Evolutionary conservation across 257 asterid genomes (phyloP), one percentile per base, ranked within the genome.

Genomic region (Gentiana dahurica): DNA sequence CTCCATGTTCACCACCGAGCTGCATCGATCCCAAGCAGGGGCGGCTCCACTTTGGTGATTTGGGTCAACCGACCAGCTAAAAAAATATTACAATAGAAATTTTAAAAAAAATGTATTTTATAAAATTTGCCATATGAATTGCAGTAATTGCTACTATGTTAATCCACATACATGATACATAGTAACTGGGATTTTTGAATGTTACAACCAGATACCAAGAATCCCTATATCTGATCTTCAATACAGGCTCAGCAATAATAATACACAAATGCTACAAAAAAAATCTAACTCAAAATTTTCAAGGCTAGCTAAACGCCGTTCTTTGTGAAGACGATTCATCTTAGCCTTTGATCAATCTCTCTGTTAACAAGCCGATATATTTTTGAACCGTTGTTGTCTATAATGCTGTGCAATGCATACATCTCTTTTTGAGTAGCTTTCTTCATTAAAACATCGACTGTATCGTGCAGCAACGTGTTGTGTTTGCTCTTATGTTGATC

Each of bases 361-460:
- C 83, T 77, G 4, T 64, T 49, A 8, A 91, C 89, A 69, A 80
- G 84, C 71, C 65, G 77, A 57, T 50, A 61, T 79, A 83, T 71
- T 66, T 64, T 8, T 24, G 80, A 54, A 58, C 68, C 76, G 61
- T 66, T 58, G 79, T 68, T 74, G 35, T 37, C 57, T 68, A 79
- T 60, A 58, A 79, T 62, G 67, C 79, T 69, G 80, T 77, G 70
- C 72, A 87, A 69, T 24, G 86, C 86, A 35, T 68, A 73, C 53
- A 87, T 86, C 71, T 91, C 94, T 67, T 81, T 86, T 15, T 24
- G 59, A 38, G 63, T 73, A 33, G 94, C 90, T 80, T 88, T 92
- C 69, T 80, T 76, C 34, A 91, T 62, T 32, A 92, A 75, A 64
- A 84, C 81, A 43, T 44, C 60, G 24, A 91, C 72, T 65, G 72